Percentiles rank a stretch among this genome's conserved stretches.
phyloP scores from a whole-genome alignment of 805 yeast genomes.

The Yarrowia sp. region DNA sequence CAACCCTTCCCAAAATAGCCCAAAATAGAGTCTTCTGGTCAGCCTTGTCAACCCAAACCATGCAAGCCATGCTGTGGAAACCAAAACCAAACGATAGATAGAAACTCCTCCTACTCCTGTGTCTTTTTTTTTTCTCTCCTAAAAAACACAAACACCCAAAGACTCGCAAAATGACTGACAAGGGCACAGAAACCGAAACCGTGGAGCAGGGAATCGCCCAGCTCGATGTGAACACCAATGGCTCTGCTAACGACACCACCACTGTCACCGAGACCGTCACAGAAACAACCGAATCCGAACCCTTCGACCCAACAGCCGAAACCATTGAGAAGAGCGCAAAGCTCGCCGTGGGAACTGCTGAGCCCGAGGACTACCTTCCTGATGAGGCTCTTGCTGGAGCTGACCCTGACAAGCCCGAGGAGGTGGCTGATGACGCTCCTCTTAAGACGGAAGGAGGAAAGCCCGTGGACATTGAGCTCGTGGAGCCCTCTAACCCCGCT shows the following conservation, averaged over 20 bases:
- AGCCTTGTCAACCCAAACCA: background rate
- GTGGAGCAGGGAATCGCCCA: background rate
- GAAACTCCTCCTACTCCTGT: too few relatives aligned
- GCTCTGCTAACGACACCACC: background rate
- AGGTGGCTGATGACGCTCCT: background rate
- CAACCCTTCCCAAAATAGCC: slow-evolving; percentile 17
- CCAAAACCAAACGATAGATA: too few relatives aligned
- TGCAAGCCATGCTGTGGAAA: background rate
- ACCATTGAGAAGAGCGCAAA: slow-evolving; percentile 4
- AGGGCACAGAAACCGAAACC: background rate
- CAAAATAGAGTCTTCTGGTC: background rate
- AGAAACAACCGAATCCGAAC: background rate
- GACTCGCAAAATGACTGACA: slow-evolving; percentile 1
- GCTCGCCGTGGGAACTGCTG: slow-evolving; percentile 5
- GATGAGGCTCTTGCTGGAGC: background rate
- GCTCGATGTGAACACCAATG: background rate
- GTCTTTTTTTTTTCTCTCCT: too few relatives aligned
- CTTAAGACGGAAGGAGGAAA: background rate
- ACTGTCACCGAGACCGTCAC: background rate
- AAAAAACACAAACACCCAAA: too few relatives aligned
- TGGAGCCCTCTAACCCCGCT: slow-evolving; percentile 1
- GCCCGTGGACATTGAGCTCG: slow-evolving; percentile 8
- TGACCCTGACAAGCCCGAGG: slow-evolving; percentile 9
- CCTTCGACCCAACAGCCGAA: background rate
- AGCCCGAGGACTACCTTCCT: slow-evolving; percentile 5